Base-by-base conservation (phyloP, 192 early-diverging fungal species). In the Umbelopsis sp. region DNA sequence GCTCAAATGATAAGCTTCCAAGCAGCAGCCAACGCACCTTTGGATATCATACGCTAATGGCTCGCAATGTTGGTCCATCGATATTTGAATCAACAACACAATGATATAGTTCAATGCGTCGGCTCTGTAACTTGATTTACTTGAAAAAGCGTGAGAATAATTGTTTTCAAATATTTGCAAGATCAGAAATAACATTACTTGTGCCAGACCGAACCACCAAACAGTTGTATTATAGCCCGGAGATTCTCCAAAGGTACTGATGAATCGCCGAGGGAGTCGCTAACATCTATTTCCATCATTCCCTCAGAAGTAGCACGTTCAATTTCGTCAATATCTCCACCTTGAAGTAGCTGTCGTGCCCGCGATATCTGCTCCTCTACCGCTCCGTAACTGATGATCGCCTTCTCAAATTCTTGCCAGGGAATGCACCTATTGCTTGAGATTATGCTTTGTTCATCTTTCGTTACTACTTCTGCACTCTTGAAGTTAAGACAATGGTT, bases 361-460 rank as follows among this genome's bases (percentile, higher is more conserved):
- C 55, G 35, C 18, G 55, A 22, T 11, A 61, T 61, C 12, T 35
- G 12, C 18, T 7, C 2, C 35, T 61, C 55, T 8, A 25, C 27
- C 5, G 55, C 55, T 35, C 55, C 55, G 35, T 61, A 61, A 3
- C 0, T 25, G 11, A 35, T 35, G 1, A 61, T 12, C 0, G 33
- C 55, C 4, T 61, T 25, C 33, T 61, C 27, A 15, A 61, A 61
- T 35, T 61, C 55, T 61, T 61, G 55, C 55, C 55, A 61, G 4
- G 55, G 55, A 4, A 61, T 61, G n/a, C 23, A 22, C 16, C 55
- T 12, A 15, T 35, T 16, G 16, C 15, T 61, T 35, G 48, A 13
- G 6, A 41, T 41, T 41, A 41, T 41, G 37, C 37, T 41, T 41
- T 41, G 37, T 1, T 6, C 37, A 41, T 10, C 37, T 41, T 41